phyloP scores from a whole-genome alignment of 2,329 filamentous ascomycete genomes.

The Akanthomyces lecanii region DNA sequence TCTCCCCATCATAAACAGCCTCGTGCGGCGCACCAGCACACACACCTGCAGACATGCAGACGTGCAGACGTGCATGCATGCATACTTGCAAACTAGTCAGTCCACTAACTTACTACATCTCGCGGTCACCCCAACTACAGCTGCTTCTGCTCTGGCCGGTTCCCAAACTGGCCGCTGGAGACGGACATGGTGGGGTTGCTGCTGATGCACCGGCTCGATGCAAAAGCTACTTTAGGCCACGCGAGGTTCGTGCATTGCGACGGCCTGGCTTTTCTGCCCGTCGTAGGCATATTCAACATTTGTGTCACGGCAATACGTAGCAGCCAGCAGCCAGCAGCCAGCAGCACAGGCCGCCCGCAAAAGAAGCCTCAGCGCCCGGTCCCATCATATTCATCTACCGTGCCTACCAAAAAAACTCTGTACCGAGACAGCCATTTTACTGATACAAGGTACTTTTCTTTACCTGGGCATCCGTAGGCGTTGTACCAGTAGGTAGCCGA shows the following conservation, averaged over 20 bases:
- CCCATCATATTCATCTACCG: too few relatives aligned
- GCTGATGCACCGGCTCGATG: neutral
- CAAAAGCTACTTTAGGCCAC: neutral
- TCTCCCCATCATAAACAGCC: neutral
- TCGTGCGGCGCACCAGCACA: neutral
- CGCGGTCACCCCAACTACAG: neutral
- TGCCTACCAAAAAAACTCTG: too few relatives aligned
- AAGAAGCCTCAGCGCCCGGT: too few relatives aligned
- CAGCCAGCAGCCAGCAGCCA: too few relatives aligned
- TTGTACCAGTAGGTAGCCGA: too few relatives aligned
- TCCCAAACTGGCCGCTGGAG: neutral
- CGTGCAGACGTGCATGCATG: too few relatives aligned
- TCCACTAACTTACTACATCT: neutral
- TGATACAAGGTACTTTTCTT: too few relatives aligned
- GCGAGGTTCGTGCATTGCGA: slow-evolving; percentile 2
- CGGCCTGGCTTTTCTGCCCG: neutral
- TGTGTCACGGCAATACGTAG: too few relatives aligned
- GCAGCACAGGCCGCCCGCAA: too few relatives aligned
- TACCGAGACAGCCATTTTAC: too few relatives aligned
- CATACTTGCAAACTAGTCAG: neutral
- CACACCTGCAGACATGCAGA: neutral
- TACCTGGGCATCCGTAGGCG: too few relatives aligned
- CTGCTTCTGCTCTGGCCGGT: neutral
- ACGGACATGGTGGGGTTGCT: neutral
- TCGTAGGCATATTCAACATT: neutral